Base-by-base conservation (phyloP, 2,329 filamentous ascomycete species). In the Venturia asperata region DNA sequence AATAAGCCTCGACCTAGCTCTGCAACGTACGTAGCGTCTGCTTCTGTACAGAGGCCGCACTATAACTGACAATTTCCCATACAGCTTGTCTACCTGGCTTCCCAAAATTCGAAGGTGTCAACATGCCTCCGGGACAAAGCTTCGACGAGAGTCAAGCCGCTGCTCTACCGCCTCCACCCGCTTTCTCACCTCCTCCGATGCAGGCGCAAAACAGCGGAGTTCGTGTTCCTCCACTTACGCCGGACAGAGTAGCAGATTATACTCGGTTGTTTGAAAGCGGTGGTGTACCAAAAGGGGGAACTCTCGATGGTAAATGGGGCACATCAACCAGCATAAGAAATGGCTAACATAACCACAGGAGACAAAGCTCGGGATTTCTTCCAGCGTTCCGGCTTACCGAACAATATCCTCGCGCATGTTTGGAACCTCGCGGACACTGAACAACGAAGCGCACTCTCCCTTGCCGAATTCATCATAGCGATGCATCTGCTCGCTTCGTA, bases 401-500 rank as follows among this genome's bases (percentile, higher is more conserved):
- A 95, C 74, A 92, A 97, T 70, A 84, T 90, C 13, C 82, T 99
- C 41, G 92, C 92, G n/a, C 87, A 89, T 70, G 97, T 99, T 79
- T 99, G 94, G 94, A 92, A 90, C 71, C 83, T 99, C 67, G 89
- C 92, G 27, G 94, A 99, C 74, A 94, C 91, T 0, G 92, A 97
- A 76, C 92, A 96, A 77, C 87, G 92, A 64, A 94, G 94, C 62
- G 87, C 89, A 41, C 82, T 99, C 43, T 89, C 92, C 66, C 83
- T 87, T 70, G 93, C 92, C 17, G 94, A 97, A 72, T 99, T 99
- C 74, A 90, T 96, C 73, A 95, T 99, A 72, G 94, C 94, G 58
- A 99, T 99, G 94, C 94, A 99, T 76, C 81, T 99, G 67, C 82
- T 99, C 68, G 93, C 91, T 17, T 96, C 92, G 15, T 91, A 91